Evolutionary conservation across 208 protist species (phyloP).

Genomic region (Acanthamoeba divionensis): DNA sequence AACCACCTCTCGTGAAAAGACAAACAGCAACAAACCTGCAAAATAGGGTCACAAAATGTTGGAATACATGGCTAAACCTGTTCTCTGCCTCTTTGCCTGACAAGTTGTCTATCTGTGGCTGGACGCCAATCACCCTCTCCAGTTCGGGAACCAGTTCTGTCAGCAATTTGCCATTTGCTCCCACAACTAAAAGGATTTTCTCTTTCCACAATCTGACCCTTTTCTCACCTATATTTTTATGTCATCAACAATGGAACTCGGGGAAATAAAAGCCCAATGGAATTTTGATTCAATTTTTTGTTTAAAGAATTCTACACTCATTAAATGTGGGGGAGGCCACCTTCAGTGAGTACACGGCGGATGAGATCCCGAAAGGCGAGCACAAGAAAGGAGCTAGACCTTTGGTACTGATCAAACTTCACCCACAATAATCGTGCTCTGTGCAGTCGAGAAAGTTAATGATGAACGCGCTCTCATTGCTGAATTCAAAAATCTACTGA

Average conservation of each 20-base stretch:
- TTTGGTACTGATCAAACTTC: slow-evolving; percentile 46
- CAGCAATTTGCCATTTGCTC: slow-evolving; percentile 21
- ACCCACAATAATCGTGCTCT: neutral
- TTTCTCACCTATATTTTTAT: no score
- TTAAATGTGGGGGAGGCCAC: no score
- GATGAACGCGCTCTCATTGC: no score
- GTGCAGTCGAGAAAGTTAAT: no score
- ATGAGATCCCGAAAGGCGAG: slow-evolving; percentile 13
- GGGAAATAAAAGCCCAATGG: no score
- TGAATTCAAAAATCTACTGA: no score
- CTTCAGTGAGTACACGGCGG: neutral
- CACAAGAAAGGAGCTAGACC: neutral
- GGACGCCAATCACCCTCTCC: slow-evolving; percentile 7
- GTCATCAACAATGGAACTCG: no score
- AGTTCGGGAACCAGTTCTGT: slow-evolving; percentile 38
- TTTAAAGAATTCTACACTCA: no score
- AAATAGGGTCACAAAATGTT: slow-evolving; percentile 22
- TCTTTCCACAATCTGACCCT: neutral
- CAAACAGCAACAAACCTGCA: no score
- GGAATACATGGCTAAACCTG: slow-evolving; percentile 18
- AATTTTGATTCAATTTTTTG: no score
- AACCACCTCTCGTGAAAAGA: no score
- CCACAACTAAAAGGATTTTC: neutral
- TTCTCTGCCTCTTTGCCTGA: slow-evolving; percentile 22
- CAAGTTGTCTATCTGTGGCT: neutral